Evolutionary conservation across 2,329 filamentous ascomycete genomes (phyloP), one percentile per base, ranked within the genome.

Genomic region (Aureobasidium vineae): DNA sequence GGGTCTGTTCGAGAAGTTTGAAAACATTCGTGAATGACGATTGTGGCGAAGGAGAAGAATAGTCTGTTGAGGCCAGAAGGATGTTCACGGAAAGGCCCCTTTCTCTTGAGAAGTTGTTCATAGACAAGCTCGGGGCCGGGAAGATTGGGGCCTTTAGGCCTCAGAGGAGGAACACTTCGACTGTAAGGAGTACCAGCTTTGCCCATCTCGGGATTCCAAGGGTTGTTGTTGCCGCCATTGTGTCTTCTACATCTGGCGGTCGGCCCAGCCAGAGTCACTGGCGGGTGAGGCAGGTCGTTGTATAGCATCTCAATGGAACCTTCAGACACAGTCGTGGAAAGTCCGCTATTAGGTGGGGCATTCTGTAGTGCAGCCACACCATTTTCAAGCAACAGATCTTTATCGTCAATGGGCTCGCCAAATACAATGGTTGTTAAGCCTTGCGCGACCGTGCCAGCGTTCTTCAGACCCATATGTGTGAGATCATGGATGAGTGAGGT

Each of bases 301-400:
- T 80, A 85, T 4, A 85, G 77, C 82, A 84, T 83, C 6, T 75
- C 75, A 67, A 84, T 83, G 73, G 84, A 84, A 26, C 77, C 78
- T 72, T 82, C 78, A 4, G 82, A 82, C 7, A 83, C 75, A n/a
- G 76, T 79, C 49, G 77, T 71, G 59, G 79, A 78, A n/a, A 84
- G 74, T 15, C 81, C 78, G 69, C 81, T 84, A 73, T 83, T 81
- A 16, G 74, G 69, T 10, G 82, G 82, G n/a, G 84, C 73, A 1
- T 75, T 74, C 68, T 84, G 82, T 23, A 85, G 77, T 80, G 84
- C 83, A 15, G 79, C 73, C 1, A 85, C 82, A 21, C 81, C 82
- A 73, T 84, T 74, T 69, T 85, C 83, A 23, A 83, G 77, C 65
- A 82, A 66, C 5, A 79, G 72, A 38, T 82, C 74, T 70, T 82